phyloP scores from a whole-genome alignment of 2,329 filamentous ascomycete species.

The Ceratocystis ficicola region DNA sequence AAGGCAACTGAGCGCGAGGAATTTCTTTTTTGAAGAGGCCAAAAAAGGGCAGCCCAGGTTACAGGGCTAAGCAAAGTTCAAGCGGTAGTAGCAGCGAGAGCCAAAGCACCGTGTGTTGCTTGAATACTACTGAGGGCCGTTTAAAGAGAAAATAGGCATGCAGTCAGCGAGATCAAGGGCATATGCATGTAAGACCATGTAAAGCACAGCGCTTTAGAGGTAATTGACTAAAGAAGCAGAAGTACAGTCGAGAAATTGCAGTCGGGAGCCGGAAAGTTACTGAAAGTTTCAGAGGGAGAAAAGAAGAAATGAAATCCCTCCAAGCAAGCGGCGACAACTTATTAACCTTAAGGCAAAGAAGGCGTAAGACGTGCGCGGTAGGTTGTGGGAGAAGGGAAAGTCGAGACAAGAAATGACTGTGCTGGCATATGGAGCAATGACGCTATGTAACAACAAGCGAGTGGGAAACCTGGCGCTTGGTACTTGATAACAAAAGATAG shows the following conservation, averaged over 20 bases:
- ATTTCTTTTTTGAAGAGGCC: background rate
- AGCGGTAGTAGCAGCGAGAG: background rate
- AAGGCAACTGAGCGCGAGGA: background rate
- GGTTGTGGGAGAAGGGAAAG: too few relatives aligned
- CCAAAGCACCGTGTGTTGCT: background rate
- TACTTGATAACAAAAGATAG: slow-evolving; percentile 3
- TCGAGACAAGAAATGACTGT: slow-evolving; percentile 6
- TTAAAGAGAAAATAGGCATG: slow-evolving; percentile 8
- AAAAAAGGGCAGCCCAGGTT: slow-evolving; percentile 2
- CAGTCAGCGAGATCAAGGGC: slow-evolving; percentile 7
- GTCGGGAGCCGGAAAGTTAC: background rate
- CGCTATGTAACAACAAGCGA: slow-evolving; percentile 9
- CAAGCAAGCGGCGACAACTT: background rate
- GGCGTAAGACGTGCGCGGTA: too few relatives aligned
- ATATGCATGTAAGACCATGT: slow-evolving; percentile 18
- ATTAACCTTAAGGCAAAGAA: slow-evolving; percentile 8
- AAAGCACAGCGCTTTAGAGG: background rate
- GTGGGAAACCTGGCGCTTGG: slow-evolving; percentile 3
- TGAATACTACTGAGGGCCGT: background rate
- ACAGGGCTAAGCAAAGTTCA: background rate
- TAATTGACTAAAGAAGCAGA: background rate
- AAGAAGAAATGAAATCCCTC: background rate
- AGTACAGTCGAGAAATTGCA: background rate
- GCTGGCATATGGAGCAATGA: slow-evolving; percentile 8
- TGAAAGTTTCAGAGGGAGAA: background rate